Evolutionary conservation across 495 filamentous ascomycete genomes (phyloP).

Genomic region (Xylaria intraflava): DNA sequence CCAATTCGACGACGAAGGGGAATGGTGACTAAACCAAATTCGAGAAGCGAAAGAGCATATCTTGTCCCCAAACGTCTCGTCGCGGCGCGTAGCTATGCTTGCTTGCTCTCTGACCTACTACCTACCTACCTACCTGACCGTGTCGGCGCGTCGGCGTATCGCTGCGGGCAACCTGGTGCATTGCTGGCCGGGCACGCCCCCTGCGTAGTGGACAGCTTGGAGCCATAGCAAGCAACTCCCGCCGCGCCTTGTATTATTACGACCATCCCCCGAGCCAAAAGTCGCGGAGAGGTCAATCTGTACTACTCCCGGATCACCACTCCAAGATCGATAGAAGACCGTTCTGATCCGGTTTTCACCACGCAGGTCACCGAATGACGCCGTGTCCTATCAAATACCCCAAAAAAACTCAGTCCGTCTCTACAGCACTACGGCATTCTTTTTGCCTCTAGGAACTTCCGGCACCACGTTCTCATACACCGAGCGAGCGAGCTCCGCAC

Average conservation of each 20-base stretch:
- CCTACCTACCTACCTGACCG: too few relatives aligned
- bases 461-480: too few relatives aligned
- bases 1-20: neutral
- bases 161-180: too few relatives aligned
- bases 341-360: neutral
- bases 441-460: too few relatives aligned
- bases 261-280: neutral
- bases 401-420: too few relatives aligned
- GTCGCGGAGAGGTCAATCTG: neutral
- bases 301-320: neutral
- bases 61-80: neutral
- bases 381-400: neutral
- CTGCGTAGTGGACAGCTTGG: too few relatives aligned
- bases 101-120: neutral
- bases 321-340: conserved; percentile 6
- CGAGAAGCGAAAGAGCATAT: neutral
- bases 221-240: neutral
- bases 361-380: neutral
- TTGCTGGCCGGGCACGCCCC: too few relatives aligned
- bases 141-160: too few relatives aligned
- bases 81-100: neutral
- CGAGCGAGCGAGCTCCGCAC: too few relatives aligned
- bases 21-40: neutral
- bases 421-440: too few relatives aligned
- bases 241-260: neutral